Base-by-base conservation (phyloP, 1,284 basidiomycete genomes). In the Sparassis latifolia region DNA sequence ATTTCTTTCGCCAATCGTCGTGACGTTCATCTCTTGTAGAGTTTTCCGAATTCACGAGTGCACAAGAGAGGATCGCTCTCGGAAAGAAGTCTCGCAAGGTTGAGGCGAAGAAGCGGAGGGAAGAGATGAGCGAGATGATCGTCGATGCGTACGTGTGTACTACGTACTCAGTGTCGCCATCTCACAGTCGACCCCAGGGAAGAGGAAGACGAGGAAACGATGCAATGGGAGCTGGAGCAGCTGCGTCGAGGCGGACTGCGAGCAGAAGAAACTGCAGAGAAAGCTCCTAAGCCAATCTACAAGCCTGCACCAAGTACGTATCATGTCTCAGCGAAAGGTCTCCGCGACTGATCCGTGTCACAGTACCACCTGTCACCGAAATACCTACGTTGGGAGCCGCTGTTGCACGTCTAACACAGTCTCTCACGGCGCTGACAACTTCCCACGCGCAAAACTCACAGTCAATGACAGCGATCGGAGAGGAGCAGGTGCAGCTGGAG, bases 171-270 rank as follows among this genome's bases (percentile, higher is more conserved):
- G 35, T 37, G 35, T 37, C 12, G 35, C 35, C 7, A 37, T 12
- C 12, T 37, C 35, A 12, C 35, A 37, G 7, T 37, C 35, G 35
- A 52, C 42, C 48, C 7, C 55, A 92, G 88, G 2, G 88, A 85
- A 58, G 89, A 88, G 54, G 82, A 89, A 53, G 92, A 92, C 49
- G 94, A 97, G 62, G 94, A 97, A 68, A 84, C 85, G 1, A 72
- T 78, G 27, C 89, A 93, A 69, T 97, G 94, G 95, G 93, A 97
- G 63, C 78, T 81, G 57, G 90, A 89, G 48, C 93, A 97, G 65
- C 74, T 91, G 10, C 80, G 86, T 32, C 75, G 92, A 55, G 90
- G 88, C 5, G 91, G 84, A 20, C 58, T 72, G 3, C 77, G 75
- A 50, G 58, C 62, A 28, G 60, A 63, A 30, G 63, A 67, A 12